These are phyloP conservation scores for Diplodia mutila DNA, from an alignment of 2,329 filamentous ascomycete species.

Conservation along the genomic window DNA sequence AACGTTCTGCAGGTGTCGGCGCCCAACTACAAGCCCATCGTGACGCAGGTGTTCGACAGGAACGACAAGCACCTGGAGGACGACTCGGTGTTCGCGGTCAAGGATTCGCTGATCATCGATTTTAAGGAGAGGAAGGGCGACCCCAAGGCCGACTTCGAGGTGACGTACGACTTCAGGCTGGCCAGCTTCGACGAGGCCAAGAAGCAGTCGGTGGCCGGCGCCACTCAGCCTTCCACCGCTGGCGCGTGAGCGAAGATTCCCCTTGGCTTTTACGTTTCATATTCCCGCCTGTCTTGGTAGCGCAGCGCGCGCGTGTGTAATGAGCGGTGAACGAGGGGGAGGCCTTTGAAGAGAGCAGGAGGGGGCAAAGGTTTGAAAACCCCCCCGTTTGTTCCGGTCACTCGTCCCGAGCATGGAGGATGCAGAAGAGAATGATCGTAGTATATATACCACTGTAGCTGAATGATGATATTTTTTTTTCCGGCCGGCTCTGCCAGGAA, in stretches of 20 bases:
- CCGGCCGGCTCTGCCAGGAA: background rate
- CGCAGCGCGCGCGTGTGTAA: background rate
- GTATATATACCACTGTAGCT: background rate
- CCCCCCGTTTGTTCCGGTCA: background rate
- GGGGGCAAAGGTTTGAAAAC: background rate
- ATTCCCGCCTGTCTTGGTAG: background rate
- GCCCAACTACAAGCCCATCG: slow-evolving; percentile 68
- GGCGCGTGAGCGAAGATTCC: background rate
- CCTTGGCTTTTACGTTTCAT: background rate
- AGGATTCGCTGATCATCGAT: slow-evolving; percentile 62
- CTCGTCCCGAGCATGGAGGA: background rate
- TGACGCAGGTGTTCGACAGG: slow-evolving; percentile 77
- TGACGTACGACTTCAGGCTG: slow-evolving; percentile 56
- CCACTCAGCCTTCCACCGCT: slow-evolving; percentile 32
- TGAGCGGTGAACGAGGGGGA: background rate
- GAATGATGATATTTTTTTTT: background rate
- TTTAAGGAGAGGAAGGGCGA: slow-evolving; percentile 58
- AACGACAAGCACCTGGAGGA: slow-evolving; percentile 65
- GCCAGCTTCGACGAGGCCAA: slow-evolving; percentile 40
- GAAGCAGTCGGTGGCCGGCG: slow-evolving; percentile 33
- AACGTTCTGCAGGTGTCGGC: slow-evolving; percentile 52
- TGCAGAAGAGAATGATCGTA: background rate
- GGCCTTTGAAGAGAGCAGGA: background rate
- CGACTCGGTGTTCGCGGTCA: slow-evolving; percentile 64
- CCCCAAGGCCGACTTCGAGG: slow-evolving; percentile 56